Conservation (phyloP, 2,329 filamentous ascomycete genomes). For the Colletotrichum musae region DNA sequence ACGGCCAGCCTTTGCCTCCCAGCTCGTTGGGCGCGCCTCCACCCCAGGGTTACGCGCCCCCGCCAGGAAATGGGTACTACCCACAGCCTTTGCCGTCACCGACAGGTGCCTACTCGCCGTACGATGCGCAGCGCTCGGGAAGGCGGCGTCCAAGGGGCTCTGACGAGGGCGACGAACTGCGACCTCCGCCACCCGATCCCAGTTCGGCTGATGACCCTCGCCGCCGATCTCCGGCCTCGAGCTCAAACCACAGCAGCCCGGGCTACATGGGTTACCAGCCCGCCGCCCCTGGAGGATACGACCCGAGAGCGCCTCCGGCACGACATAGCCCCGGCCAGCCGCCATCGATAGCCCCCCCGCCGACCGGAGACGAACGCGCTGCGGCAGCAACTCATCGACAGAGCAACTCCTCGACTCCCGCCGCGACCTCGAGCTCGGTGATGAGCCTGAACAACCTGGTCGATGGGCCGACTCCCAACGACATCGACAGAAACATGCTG, state of each 20-base stretch:
- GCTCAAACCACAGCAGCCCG: constrained; percentile 63
- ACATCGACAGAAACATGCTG: constrained; percentile 71
- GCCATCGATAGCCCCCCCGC: constrained; percentile 50
- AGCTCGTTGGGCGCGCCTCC: constrained; percentile 35
- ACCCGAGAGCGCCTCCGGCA: constrained; percentile 44
- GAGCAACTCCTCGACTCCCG: constrained; percentile 51
- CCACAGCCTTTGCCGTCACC: constrained; percentile 60
- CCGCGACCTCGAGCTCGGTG: constrained; percentile 53
- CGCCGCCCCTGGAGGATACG: constrained; percentile 21
- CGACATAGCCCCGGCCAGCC: constrained; percentile 58
- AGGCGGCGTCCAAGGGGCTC: constrained; percentile 55
- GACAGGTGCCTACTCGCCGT: constrained; percentile 58
- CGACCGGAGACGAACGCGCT: constrained; percentile 51
- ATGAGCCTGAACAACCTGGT: constrained; percentile 69
- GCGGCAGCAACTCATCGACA: constrained; percentile 56
- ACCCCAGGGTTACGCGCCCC: constrained; percentile 33
- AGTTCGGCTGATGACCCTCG: constrained; percentile 63
- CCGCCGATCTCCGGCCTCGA: constrained; percentile 66
- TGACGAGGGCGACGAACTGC: constrained; percentile 59
- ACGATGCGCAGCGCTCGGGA: constrained; percentile 53
- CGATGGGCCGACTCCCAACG: constrained; percentile 57
- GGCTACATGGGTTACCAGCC: constrained; percentile 44
- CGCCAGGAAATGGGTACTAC: constrained; percentile 52
- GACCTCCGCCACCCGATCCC: constrained; percentile 60
- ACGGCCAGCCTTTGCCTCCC: constrained; percentile 66